Conservation (phyloP, 371 early-diverging fungal genomes). For the Smittium mucronatum region DNA sequence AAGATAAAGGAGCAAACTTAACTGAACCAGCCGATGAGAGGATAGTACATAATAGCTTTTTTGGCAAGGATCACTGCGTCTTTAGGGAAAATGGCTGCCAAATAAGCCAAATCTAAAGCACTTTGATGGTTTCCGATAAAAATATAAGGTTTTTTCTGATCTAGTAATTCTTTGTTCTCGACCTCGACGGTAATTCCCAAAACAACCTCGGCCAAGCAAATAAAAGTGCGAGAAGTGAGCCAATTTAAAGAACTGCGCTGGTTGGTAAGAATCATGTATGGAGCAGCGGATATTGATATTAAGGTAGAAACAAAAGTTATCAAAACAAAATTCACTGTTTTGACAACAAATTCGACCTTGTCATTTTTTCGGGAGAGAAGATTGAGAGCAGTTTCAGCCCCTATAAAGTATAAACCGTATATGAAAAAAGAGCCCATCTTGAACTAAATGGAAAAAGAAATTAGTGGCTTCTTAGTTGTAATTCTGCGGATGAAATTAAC, state of each 20-base stretch:
- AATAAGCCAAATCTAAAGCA: constrained; percentile 59
- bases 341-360: constrained; percentile 2
- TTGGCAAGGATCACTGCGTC: constrained; percentile 73
- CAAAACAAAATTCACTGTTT: constrained; percentile 1
- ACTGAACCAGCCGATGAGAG: constrained; percentile 79
- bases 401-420: no score
- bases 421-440: no score
- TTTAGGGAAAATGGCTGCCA: constrained; percentile 59
- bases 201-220: background rate
- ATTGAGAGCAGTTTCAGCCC: no score
- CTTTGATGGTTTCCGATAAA: constrained; percentile 79
- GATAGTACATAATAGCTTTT: constrained; percentile 60
- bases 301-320: background rate
- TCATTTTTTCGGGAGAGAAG: background rate
- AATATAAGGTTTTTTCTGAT: constrained; percentile 40
- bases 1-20: no score
- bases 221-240: background rate
- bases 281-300: background rate
- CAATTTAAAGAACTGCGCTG: constrained; percentile 5
- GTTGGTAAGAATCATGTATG: background rate
- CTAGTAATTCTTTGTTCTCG: constrained; percentile 3
- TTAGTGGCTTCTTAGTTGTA: no score
- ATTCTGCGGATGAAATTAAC: no score
- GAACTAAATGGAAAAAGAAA: no score
- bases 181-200: background rate